Evolutionary conservation across 768 basidiomycete species (phyloP).

Genomic region (Boletus reticulatus): DNA sequence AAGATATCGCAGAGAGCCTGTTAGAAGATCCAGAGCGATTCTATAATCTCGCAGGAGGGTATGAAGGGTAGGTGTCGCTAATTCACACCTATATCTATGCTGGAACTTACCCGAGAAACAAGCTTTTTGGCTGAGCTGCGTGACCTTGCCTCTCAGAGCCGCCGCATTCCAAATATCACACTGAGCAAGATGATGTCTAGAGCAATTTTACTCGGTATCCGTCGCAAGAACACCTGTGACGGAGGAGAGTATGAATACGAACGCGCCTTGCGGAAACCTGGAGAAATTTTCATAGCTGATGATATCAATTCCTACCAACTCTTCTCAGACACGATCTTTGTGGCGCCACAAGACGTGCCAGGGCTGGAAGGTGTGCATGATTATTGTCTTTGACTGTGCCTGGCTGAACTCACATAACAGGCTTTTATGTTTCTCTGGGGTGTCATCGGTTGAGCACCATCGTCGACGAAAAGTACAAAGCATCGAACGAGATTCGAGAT

Average conservation of each 20-base stretch:
- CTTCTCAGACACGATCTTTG: constrained; percentile 70
- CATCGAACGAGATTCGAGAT: constrained; percentile 45
- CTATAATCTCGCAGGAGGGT: constrained; percentile 62
- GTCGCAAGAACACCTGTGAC: constrained; percentile 42
- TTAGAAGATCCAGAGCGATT: constrained; percentile 65
- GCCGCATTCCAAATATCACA: constrained; percentile 45
- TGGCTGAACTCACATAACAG: constrained; percentile 29
- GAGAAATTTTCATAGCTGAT: constrained; percentile 76
- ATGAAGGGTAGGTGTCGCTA: constrained; percentile 49
- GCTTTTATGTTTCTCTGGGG: constrained; percentile 72
- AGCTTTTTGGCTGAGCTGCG: constrained; percentile 84
- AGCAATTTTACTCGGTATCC: constrained; percentile 69
- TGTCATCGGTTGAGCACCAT: constrained; percentile 34
- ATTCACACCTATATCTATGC: background rate
- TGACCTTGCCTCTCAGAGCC: constrained; percentile 70
- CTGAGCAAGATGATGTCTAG: constrained; percentile 61
- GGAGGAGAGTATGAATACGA: constrained; percentile 57
- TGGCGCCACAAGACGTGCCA: constrained; percentile 66
- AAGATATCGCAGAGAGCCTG: constrained; percentile 70
- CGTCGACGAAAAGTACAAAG: constrained; percentile 69
- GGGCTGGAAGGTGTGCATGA: constrained; percentile 69
- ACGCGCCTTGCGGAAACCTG: constrained; percentile 64
- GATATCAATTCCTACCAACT: constrained; percentile 73
- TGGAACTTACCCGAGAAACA: background rate
- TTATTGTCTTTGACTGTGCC: background rate